Conservation (phyloP, 1,139 yeast species). For the Magnusiomyces clavatus region DNA sequence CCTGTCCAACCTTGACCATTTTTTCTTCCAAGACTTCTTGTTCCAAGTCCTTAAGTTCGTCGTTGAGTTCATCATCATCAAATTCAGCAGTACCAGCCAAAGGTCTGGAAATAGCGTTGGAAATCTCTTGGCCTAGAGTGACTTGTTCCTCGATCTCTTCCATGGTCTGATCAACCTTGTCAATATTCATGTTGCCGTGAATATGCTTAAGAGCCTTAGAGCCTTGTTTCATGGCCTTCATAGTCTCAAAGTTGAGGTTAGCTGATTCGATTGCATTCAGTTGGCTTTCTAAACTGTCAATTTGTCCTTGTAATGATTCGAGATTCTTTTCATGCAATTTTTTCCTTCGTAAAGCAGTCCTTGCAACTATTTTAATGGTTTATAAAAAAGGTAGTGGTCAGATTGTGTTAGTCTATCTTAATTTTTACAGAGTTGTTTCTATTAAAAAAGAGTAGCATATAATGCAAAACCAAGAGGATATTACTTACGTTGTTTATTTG, state of each 20-base stretch:
- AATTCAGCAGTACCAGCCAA: slow-evolving; percentile 57
- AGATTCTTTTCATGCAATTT: slow-evolving; percentile 73
- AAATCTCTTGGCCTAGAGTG: slow-evolving; percentile 87
- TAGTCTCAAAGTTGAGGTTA: slow-evolving; percentile 90
- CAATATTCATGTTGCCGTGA: slow-evolving; percentile 91
- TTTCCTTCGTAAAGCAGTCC: slow-evolving; percentile 81
- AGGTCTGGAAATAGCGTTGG: slow-evolving; percentile 93
- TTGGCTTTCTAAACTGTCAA: slow-evolving; percentile 84
- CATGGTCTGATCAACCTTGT: slow-evolving; percentile 97
- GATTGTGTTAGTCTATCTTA: neutral
- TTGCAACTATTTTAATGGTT: slow-evolving; percentile 43
- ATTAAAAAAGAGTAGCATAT: too few species aligned
- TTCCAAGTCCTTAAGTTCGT: slow-evolving; percentile 82
- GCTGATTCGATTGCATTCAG: slow-evolving; percentile 88
- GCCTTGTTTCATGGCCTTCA: slow-evolving; percentile 98
- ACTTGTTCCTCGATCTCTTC: slow-evolving; percentile 97
- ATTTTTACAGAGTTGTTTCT: too few species aligned
- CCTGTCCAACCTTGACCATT: slow-evolving; percentile 43
- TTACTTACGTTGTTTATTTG: slow-evolving; percentile 49
- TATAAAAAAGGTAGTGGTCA: neutral
- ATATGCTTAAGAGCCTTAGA: slow-evolving; percentile 95
- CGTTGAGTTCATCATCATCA: slow-evolving; percentile 80
- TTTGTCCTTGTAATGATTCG: slow-evolving; percentile 76
- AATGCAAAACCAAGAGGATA: neutral
- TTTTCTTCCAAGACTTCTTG: slow-evolving; percentile 67